phyloP scores from a whole-genome alignment of 495 filamentous ascomycete genomes.

The Bacidia gigantensis region DNA sequence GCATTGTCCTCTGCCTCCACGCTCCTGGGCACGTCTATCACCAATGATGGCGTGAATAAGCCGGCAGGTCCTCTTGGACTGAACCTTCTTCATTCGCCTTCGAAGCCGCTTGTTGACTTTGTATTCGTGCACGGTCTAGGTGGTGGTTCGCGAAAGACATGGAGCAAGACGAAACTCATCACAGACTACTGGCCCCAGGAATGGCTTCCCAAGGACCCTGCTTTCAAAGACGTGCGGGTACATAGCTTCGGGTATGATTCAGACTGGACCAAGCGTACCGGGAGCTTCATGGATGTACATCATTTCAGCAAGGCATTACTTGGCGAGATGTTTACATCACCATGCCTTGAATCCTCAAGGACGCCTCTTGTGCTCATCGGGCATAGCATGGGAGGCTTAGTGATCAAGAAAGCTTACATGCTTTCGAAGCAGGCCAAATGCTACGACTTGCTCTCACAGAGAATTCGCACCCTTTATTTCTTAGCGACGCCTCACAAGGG shows the following conservation, averaged over 20 bases:
- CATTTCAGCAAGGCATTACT: conserved; percentile 32
- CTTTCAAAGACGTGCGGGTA: conserved; percentile 22
- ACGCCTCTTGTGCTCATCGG: conserved; percentile 31
- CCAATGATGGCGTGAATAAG: no score
- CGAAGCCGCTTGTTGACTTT: conserved; percentile 16
- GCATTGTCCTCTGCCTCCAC: no score
- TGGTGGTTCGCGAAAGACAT: conserved; percentile 23
- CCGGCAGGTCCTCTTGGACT: no score
- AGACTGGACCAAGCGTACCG: conserved; percentile 17
- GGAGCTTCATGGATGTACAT: conserved; percentile 26
- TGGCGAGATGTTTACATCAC: conserved; percentile 18
- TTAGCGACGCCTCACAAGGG: conserved; percentile 39
- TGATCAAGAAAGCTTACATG: conserved; percentile 33
- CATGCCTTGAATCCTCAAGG: not conserved
- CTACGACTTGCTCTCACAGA: conserved; percentile 19
- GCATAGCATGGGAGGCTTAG: conserved; percentile 39
- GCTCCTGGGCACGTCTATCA: no score
- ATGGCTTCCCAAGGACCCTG: conserved; percentile 26
- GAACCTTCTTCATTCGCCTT: conserved; percentile 6
- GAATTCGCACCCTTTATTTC: conserved; percentile 35
- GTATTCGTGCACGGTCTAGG: conserved; percentile 28
- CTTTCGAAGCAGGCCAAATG: conserved; percentile 16
- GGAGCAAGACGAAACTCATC: conserved; percentile 18
- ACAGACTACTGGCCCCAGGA: conserved; percentile 25
- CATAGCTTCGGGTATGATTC: conserved; percentile 25